Conservation (phyloP, 2,329 filamentous ascomycete species). For the Neofusicoccum umdonicola region DNA sequence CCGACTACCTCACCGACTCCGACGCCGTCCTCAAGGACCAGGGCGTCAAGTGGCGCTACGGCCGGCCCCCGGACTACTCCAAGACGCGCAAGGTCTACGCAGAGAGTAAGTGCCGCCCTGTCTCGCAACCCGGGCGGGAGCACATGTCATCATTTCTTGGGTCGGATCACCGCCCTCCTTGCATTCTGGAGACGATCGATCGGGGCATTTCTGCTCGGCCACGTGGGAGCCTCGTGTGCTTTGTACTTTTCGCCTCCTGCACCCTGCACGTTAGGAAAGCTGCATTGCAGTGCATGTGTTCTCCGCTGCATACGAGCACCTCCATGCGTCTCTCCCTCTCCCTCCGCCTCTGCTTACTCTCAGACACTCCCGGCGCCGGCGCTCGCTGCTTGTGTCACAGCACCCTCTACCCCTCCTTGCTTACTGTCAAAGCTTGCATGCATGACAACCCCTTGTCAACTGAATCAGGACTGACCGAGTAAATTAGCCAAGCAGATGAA, state of each 20-base stretch:
- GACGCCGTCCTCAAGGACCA: conserved; percentile 58
- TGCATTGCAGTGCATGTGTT: conserved; percentile 13
- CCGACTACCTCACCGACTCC: conserved; percentile 59
- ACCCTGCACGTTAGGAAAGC: conserved; percentile 10
- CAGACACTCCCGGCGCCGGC: neutral
- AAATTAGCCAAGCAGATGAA: conserved; percentile 54
- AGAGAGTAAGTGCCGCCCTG: conserved; percentile 49
- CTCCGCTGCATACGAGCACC: conserved; percentile 1
- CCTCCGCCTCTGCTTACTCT: conserved; percentile 7
- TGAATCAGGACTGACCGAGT: conserved; percentile 16
- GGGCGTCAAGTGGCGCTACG: conserved; percentile 59
- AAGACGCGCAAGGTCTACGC: conserved; percentile 61
- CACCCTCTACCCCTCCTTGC: neutral
- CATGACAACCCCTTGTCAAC: conserved; percentile 10
- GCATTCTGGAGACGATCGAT: conserved; percentile 4
- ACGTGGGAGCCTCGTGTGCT: conserved; percentile 15
- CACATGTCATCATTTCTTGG: conserved; percentile 7
- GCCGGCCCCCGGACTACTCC: conserved; percentile 60
- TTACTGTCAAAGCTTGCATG: conserved; percentile 9
- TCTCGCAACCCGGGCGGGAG: conserved; percentile 1
- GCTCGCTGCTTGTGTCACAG: conserved; percentile 2
- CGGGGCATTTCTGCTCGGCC: neutral
- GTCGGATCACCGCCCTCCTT: conserved; percentile 1
- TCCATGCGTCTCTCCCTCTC: neutral
- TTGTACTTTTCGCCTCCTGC: conserved; percentile 12